Conservation (phyloP, 2,329 filamentous ascomycete genomes). For the Nigrograna mackinnonii region DNA sequence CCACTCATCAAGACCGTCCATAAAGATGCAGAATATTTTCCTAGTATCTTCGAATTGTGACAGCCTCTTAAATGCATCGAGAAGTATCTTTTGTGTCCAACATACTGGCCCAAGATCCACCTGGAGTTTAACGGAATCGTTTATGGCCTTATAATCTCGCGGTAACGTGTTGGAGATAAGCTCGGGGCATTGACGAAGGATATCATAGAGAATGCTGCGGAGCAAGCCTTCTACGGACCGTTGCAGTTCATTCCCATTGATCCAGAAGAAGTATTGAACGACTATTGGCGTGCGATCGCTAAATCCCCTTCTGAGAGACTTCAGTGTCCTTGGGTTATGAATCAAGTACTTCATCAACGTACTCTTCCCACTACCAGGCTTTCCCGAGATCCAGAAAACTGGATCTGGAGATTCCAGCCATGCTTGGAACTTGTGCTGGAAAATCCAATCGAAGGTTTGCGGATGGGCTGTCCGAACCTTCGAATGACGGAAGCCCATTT, state of each 20-base stretch:
- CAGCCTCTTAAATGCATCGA: too few species aligned
- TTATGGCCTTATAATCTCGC: neutral
- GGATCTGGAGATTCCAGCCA: neutral
- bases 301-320: neutral
- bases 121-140: too few species aligned
- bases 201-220: slow-evolving; percentile 3
- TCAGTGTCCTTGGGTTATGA: slow-evolving; percentile 2
- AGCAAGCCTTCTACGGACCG: slow-evolving; percentile 9
- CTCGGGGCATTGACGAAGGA: slow-evolving; percentile 5
- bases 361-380: slow-evolving; percentile 52
- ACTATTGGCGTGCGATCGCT: neutral
- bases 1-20: slow-evolving; percentile 8
- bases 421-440: neutral
- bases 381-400: slow-evolving; percentile 42
- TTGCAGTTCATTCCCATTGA: slow-evolving; percentile 5
- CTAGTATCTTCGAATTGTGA: too few species aligned
- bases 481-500: neutral
- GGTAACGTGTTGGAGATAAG: too few species aligned
- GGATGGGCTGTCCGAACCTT: slow-evolving; percentile 5
- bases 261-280: slow-evolving; percentile 11
- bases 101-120: too few species aligned
- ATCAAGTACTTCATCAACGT: slow-evolving; percentile 43
- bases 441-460: slow-evolving; percentile 1
- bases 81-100: too few species aligned
- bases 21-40: slow-evolving; percentile 9